These are phyloP conservation scores for Glebionis coronaria DNA, from an alignment of 129 eudicot genomes.

Conservation along the genomic window DNA sequence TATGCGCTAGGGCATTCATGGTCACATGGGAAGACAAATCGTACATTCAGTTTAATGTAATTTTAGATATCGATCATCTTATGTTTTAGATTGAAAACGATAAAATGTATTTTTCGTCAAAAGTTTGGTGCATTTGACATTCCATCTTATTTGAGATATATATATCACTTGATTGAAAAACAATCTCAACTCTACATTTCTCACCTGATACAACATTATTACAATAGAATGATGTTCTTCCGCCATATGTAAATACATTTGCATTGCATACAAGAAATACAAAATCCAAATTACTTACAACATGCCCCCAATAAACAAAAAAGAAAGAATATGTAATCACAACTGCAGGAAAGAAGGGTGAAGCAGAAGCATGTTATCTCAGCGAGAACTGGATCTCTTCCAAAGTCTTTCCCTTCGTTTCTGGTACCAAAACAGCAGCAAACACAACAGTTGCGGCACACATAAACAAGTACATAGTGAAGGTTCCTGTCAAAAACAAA, in stretches of 20 bases:
- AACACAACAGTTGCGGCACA: slow-evolving; percentile 61
- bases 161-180: slow-evolving; percentile 1
- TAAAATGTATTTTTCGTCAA: not conserved
- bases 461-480: slow-evolving; percentile 56
- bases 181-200: not conserved
- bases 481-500: slow-evolving; percentile 59
- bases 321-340: slow-evolving; percentile 11
- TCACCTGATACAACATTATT: slow-evolving; percentile 6
- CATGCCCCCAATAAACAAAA: not conserved
- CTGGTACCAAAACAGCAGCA: slow-evolving; percentile 70
- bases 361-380: slow-evolving; percentile 40
- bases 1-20: too few relatives aligned
- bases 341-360: not conserved
- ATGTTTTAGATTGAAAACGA: too few relatives aligned
- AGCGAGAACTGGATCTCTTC: slow-evolving; percentile 91
- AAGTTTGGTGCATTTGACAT: not conserved
- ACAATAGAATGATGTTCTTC: slow-evolving; percentile 5
- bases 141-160: not conserved
- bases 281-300: slow-evolving; percentile 14
- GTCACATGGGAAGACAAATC: too few relatives aligned
- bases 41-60: too few relatives aligned
- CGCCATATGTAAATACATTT: slow-evolving; percentile 10
- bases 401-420: slow-evolving; percentile 87
- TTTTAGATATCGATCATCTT: too few relatives aligned
- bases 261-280: slow-evolving; percentile 21